Evolutionary conservation across 805 yeast species (phyloP).

Genomic region (Candida morakotiae): DNA sequence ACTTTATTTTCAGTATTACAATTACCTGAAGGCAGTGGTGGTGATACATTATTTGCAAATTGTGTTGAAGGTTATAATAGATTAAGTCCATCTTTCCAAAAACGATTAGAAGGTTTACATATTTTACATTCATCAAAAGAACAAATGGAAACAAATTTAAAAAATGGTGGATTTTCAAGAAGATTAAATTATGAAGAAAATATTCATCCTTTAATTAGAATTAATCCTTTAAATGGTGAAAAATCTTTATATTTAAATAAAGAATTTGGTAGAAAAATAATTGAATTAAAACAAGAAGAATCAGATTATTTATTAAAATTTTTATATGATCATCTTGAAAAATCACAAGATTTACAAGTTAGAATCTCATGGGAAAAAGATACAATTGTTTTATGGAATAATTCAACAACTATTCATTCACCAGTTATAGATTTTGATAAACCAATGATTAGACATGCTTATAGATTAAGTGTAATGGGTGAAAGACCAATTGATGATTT

Average conservation of each 20-base stretch:
- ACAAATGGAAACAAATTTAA: slow-evolving; percentile 25
- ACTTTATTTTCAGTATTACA: slow-evolving; percentile 32
- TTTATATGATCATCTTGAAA: slow-evolving; percentile 29
- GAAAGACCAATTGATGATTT: slow-evolving; percentile 35
- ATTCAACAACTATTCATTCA: slow-evolving; percentile 30
- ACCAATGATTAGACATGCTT: slow-evolving; percentile 33
- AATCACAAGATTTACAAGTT: slow-evolving; percentile 32
- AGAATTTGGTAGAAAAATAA: slow-evolving; percentile 31
- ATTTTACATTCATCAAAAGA: slow-evolving; percentile 31
- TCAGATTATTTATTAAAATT: slow-evolving; percentile 26
- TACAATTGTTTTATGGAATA: slow-evolving; percentile 35
- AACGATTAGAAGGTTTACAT: slow-evolving; percentile 28
- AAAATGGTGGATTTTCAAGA: slow-evolving; percentile 30
- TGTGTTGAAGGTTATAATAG: slow-evolving; percentile 34
- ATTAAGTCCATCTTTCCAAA: slow-evolving; percentile 31
- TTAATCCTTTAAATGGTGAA: slow-evolving; percentile 31
- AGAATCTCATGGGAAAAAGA: slow-evolving; percentile 35
- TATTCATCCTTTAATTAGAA: slow-evolving; percentile 32
- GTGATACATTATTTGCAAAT: slow-evolving; percentile 36
- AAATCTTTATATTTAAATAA: slow-evolving; percentile 28
- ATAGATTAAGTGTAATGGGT: slow-evolving; percentile 34
- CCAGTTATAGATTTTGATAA: slow-evolving; percentile 34
- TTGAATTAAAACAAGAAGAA: slow-evolving; percentile 34
- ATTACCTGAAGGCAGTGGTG: slow-evolving; percentile 36
- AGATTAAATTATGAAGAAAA: slow-evolving; percentile 26